These are phyloP conservation scores for Penicillium sp. DNA, from an alignment of 2,329 filamentous ascomycete species.

Conservation along the genomic window DNA sequence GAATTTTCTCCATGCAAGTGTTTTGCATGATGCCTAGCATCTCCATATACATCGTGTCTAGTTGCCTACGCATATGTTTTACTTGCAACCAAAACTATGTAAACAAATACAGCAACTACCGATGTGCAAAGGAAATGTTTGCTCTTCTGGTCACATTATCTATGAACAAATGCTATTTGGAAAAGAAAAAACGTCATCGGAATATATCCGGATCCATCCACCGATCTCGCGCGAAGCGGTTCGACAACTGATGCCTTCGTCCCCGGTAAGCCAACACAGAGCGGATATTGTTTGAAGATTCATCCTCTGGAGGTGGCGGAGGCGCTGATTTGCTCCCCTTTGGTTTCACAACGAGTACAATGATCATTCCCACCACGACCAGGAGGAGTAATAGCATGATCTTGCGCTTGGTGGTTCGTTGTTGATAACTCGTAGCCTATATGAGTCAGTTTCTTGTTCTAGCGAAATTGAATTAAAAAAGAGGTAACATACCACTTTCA, in stretches of 20 bases:
- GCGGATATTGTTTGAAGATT: conserved; percentile 26
- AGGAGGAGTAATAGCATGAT: conserved; percentile 85
- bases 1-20: not conserved
- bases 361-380: conserved; percentile 82
- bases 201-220: conserved; percentile 40
- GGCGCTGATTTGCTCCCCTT: conserved; percentile 46
- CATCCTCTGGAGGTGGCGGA: conserved; percentile 26
- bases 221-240: conserved; percentile 28
- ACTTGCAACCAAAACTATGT: not conserved
- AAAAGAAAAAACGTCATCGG: conserved; percentile 23
- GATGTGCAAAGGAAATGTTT: not conserved
- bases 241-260: conserved; percentile 25
- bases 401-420: conserved; percentile 83
- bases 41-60: not conserved
- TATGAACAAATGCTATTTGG: conserved; percentile 21
- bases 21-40: not conserved
- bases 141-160: conserved; percentile 4
- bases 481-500: conserved; percentile 63
- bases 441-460: not conserved
- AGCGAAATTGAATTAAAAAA: not conserved
- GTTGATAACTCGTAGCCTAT: conserved; percentile 79
- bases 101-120: not conserved
- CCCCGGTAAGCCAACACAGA: conserved; percentile 24
- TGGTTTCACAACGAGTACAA: conserved; percentile 77
- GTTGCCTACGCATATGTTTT: not conserved